Evolutionary conservation across 768 basidiomycete species (phyloP), one percentile per base, ranked within the genome.

Genomic region (Leccinum uliginosum): DNA sequence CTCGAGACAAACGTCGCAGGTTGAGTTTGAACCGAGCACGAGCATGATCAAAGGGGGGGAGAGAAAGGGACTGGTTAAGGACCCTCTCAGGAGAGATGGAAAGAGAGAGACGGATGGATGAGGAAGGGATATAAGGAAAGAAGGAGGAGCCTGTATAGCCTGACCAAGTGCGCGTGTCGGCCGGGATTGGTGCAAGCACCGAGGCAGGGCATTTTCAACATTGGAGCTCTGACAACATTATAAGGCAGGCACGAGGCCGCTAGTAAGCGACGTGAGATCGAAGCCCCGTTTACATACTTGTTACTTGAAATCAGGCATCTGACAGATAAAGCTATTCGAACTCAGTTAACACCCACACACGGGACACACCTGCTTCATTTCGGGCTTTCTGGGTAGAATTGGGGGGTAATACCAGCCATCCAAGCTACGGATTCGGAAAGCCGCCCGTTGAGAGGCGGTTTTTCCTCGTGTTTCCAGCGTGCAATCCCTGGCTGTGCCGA

Each of bases 1-100:
- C 62, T 90, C 87, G 62, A 85, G 77, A 73, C 89, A 91, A 65
- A 90, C 80, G 73, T 90, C 88, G 78, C 88, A 91, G 50, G 76
- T 75, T 64, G 88, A 89, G 64, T 79, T 79, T 58, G 81, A 67
- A 64, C 81, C 80, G 68, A 87, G 68, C 69, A 79, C 81, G 64
- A 90, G 80, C 89, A 90, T 89, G 73, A 71, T 73, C 47, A 53
- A 60, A 38, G 35, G 35, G 17, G 9, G 17, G 35, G 53, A 50
- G 52, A 34, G 53, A 60, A 46, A 62, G 67, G 71, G 71, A 73
- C 70, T 71, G 68, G 64, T 57, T 59, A 71, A 71, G 70, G 71
- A 71, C 70, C 71, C 70, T 57, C 50, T 55, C 58, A 51, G 55
- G 51, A 38, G 9, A 52, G 4, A 32, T 50, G 29, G 57, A 46